A percentile compares a stretch with the other conserved stretches of the same genome.
Conservation (phyloP, 2,329 filamentous ascomycete genomes). For the Aspergillus jensenii region DNA sequence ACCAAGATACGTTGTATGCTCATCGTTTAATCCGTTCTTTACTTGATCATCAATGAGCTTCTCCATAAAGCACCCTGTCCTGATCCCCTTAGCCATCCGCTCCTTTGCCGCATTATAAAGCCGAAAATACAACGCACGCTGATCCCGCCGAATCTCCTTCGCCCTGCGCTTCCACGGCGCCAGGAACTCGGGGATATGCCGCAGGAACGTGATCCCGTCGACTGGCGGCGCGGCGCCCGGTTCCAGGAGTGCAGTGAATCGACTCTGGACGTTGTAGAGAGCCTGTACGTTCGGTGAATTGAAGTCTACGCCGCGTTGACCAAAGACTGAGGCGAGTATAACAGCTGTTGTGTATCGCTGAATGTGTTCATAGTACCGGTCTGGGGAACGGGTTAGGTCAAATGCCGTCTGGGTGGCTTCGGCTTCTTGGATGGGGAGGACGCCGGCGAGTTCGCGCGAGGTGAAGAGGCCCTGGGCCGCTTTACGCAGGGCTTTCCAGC, state of each 20-base stretch:
- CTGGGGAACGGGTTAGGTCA: background rate
- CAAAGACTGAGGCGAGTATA: background rate
- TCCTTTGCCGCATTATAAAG: background rate
- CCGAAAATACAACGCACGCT: background rate
- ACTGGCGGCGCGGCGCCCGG: constrained; percentile 1
- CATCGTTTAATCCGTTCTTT: background rate
- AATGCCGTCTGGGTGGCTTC: constrained; percentile 1
- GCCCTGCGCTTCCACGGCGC: constrained; percentile 3
- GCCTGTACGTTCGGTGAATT: background rate
- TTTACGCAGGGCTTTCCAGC: background rate
- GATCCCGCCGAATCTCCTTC: background rate
- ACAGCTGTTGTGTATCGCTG: constrained; percentile 3
- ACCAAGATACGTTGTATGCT: constrained; percentile 1
- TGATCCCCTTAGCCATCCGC: background rate
- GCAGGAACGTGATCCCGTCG: background rate
- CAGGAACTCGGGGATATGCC: background rate
- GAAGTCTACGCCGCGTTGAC: background rate
- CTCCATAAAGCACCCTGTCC: constrained; percentile 4
- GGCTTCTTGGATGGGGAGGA: constrained; percentile 3
- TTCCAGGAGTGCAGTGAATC: background rate
- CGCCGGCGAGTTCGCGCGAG: background rate
- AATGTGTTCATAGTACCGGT: background rate
- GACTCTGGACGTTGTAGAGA: background rate
- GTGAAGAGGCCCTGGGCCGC: constrained; percentile 2
- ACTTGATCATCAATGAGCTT: background rate